Conservation (phyloP, 2,329 filamentous ascomycete genomes). For the Pyricularia grisea region DNA sequence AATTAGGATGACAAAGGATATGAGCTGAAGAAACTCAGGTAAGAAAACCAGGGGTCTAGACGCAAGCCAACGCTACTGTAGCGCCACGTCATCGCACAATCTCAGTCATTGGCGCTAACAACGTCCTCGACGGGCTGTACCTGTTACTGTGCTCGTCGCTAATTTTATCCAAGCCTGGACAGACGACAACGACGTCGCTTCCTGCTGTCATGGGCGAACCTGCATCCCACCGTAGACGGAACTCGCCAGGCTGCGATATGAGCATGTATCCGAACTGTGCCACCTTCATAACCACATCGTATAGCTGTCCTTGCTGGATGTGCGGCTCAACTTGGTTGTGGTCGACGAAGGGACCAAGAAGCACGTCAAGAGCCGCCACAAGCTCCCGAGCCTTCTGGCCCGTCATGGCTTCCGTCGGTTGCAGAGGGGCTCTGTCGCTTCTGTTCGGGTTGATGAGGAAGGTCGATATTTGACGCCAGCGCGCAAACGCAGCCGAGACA, state of each 20-base stretch:
- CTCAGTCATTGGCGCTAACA: slow-evolving; percentile 2
- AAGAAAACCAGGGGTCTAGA: neutral
- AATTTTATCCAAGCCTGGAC: slow-evolving; percentile 6
- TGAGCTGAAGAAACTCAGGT: neutral
- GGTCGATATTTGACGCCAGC: slow-evolving; percentile 32
- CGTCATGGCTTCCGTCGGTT: slow-evolving; percentile 16
- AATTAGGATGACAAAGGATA: neutral
- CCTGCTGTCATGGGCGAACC: neutral
- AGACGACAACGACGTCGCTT: neutral
- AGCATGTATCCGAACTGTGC: slow-evolving; percentile 30
- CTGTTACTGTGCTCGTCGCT: slow-evolving; percentile 6
- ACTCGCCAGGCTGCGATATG: slow-evolving; percentile 32
- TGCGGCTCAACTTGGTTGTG: slow-evolving; percentile 14
- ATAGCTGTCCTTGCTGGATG: slow-evolving; percentile 28
- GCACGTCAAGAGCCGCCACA: slow-evolving; percentile 20
- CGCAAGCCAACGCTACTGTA: neutral
- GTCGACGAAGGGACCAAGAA: slow-evolving; percentile 23
- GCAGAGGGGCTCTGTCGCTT: slow-evolving; percentile 24
- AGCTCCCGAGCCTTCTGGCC: slow-evolving; percentile 22
- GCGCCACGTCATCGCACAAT: neutral
- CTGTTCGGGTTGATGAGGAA: slow-evolving; percentile 30
- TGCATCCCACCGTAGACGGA: slow-evolving; percentile 1
- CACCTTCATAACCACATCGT: slow-evolving; percentile 28
- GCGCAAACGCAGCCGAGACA: slow-evolving; percentile 22
- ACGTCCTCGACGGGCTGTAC: neutral